These are phyloP conservation scores for Arxiozyma telluris DNA, from an alignment of 1,139 yeast species.

Conservation along the genomic window DNA sequence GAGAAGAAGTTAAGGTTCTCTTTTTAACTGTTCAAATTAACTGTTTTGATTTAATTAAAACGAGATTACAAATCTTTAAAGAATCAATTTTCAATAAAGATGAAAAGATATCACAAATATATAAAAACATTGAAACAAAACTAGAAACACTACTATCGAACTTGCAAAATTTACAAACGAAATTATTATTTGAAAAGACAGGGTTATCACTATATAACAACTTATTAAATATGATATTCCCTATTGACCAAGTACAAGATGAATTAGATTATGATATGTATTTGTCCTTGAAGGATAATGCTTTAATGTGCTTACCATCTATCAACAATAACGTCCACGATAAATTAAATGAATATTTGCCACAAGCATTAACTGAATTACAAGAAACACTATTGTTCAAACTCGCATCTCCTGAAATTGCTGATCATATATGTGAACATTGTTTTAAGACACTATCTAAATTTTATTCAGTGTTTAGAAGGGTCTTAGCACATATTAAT, in stretches of 20 bases:
- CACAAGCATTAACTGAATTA: conserved; percentile 53
- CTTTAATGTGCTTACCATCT: conserved; percentile 42
- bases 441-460: conserved; percentile 43
- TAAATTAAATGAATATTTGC: conserved; percentile 45
- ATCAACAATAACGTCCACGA: conserved; percentile 40
- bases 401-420: conserved; percentile 54
- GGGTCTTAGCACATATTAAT: conserved; percentile 32
- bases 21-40: conserved; percentile 43
- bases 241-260: conserved; percentile 39
- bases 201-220: conserved; percentile 50
- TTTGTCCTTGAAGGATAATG: conserved; percentile 55
- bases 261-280: conserved; percentile 48
- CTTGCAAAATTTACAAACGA: conserved; percentile 35
- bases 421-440: conserved; percentile 43
- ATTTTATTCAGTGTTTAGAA: conserved; percentile 47
- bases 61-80: conserved; percentile 41
- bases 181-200: conserved; percentile 40
- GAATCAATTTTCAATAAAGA: conserved; percentile 18
- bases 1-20: conserved; percentile 17
- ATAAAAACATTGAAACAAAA: conserved; percentile 33
- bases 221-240: conserved; percentile 62
- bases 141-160: conserved; percentile 30
- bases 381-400: conserved; percentile 48
- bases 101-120: conserved; percentile 29
- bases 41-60: conserved; percentile 49